Evolutionary conservation across 768 basidiomycete genomes (phyloP), one percentile per base, ranked within the genome.

Genomic region (Collybiopsis confluens): DNA sequence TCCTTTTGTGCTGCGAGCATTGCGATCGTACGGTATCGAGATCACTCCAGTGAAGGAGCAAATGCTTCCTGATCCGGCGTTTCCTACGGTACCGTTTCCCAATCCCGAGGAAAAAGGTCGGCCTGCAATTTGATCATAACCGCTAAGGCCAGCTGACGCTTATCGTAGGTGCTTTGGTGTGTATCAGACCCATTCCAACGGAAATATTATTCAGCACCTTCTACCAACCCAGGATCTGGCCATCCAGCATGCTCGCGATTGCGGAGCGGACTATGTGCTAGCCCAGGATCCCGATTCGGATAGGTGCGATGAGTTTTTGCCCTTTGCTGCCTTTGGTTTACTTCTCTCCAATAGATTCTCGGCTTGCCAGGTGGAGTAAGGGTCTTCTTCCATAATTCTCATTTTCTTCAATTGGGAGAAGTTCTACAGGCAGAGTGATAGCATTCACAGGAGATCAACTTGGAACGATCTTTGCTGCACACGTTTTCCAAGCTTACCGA

Each of bases 251-350:
- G 92, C 90, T 2, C 70, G 82, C 26, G 56, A 60, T 2, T 68
- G 72, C 16, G 75, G 73, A 0, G 82, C 80, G 3, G 64, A 67
- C 21, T 85, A 92, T 63, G 83, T 95, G 1, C 71, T 95, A 16
- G 91, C 93, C 2, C 92, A 95, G 65, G 93, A 94, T 67, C 93
- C 92, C 0, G 92, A 95, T 62, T 81, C 88, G 3, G 92, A 94
- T 68, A n/a, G n/a, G n/a, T n/a, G n/a, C n/a, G n/a, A n/a, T n/a
- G n/a, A n/a, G n/a, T n/a, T n/a, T n/a, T n/a, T n/a, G n/a, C n/a
- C n/a, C n/a, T n/a, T n/a, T n/a, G n/a, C n/a, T n/a, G n/a, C n/a
- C n/a, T n/a, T n/a, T n/a, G n/a, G n/a, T n/a, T n/a, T n/a, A n/a
- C n/a, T n/a, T n/a, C n/a, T n/a, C n/a, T n/a, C n/a, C n/a, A n/a